Evolutionary conservation across 176 grass and related monocot species (phyloP).

Genomic region (Otatea glauca): DNA sequence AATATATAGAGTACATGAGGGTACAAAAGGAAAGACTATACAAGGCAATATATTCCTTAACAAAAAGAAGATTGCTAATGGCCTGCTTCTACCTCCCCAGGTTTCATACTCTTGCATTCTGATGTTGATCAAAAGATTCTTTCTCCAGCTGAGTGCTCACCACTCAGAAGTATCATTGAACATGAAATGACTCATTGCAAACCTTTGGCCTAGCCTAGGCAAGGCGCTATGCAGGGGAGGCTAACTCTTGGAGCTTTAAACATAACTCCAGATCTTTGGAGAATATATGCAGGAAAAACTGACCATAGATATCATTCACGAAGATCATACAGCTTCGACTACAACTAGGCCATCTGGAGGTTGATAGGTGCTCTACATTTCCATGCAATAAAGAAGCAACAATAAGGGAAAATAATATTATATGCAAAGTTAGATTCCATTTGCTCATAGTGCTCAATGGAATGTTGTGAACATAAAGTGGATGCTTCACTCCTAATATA

Average conservation of each 20-base stretch:
- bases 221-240: constrained; percentile 85
- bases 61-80: constrained; percentile 44
- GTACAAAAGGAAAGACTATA: too few relatives aligned
- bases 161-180: constrained; percentile 58
- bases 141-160: constrained; percentile 60
- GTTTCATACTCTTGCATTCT: constrained; percentile 53
- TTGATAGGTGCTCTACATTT: constrained; percentile 40
- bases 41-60: too few relatives aligned
- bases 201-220: constrained; percentile 51
- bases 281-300: constrained; percentile 66
- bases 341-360: constrained; percentile 52
- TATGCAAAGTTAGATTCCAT: constrained; percentile 78
- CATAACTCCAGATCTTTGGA: constrained; percentile 58
- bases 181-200: constrained; percentile 55
- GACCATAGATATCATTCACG: constrained; percentile 49
- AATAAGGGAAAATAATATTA: constrained; percentile 55
- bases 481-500: constrained; percentile 79
- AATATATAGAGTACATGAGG: too few relatives aligned
- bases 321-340: constrained; percentile 17
- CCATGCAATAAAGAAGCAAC: constrained; percentile 56
- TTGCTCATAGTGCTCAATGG: constrained; percentile 64
- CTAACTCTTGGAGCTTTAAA: constrained; percentile 59
- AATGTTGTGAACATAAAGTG: constrained; percentile 84
- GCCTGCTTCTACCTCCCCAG: constrained; percentile 61
- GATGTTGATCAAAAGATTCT: constrained; percentile 74